Evolutionary conservation across 177 flowering plant species (phyloP).

Genomic region (Telopea speciosissima): DNA sequence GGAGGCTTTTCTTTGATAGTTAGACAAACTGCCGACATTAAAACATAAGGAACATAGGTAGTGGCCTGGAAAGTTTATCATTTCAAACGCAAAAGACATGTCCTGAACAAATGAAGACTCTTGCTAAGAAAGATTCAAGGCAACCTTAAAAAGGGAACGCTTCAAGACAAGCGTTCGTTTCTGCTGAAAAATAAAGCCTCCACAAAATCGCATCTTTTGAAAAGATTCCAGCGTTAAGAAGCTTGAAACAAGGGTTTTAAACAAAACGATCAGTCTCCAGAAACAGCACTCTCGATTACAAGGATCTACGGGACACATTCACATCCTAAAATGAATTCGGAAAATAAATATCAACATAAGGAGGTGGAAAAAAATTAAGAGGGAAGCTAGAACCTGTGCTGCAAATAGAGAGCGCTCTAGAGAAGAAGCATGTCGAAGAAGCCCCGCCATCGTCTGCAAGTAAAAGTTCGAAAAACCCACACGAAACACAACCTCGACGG

Average conservation of each 20-base stretch:
- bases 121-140: no score
- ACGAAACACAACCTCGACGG: not conserved
- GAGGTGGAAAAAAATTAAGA: not conserved
- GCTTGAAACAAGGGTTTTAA: not conserved
- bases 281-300: not conserved
- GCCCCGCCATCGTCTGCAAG: conserved; percentile 37
- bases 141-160: no score
- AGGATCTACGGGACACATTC: not conserved
- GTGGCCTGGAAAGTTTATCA: no score
- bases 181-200: no score
- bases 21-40: no score
- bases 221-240: not conserved
- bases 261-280: not conserved
- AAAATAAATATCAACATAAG: not conserved
- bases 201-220: not conserved
- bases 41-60: no score
- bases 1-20: no score
- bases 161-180: no score
- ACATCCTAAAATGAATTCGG: no score
- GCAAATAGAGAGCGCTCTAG: conserved; percentile 25
- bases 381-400: conserved; percentile 22
- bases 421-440: conserved; percentile 32
- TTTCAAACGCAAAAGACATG: no score
- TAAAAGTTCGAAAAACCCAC: not conserved
- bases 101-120: no score